A percentile compares a stretch with the other conserved stretches of the same genome.
phyloP scores from a whole-genome alignment of 2,329 filamentous ascomycete species.

The Helotiales sp. region DNA sequence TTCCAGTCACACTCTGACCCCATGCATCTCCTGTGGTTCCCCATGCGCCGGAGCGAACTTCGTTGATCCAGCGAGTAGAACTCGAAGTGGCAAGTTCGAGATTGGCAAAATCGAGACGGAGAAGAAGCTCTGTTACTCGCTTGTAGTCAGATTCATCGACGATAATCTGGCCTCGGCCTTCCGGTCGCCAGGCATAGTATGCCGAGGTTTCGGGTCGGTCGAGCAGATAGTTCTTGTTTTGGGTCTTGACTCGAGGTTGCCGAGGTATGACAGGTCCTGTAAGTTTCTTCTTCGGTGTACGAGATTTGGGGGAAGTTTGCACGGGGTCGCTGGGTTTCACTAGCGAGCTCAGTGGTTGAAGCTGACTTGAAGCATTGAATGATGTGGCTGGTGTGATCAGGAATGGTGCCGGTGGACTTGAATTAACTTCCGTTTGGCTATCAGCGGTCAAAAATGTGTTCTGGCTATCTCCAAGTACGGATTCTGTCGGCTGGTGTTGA shows the following conservation, averaged over 20 bases:
- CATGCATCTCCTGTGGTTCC: conserved; percentile 49
- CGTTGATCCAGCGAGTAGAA: conserved; percentile 71
- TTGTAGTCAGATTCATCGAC: conserved; percentile 69
- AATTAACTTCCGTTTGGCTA: conserved; percentile 20
- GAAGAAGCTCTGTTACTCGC: conserved; percentile 69
- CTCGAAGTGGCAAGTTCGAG: conserved; percentile 66
- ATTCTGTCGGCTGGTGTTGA: conserved; percentile 18
- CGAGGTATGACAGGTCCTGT: conserved; percentile 67
- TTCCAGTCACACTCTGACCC: conserved; percentile 57
- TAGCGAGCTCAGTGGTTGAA: conserved; percentile 22
- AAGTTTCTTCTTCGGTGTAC: conserved; percentile 52
- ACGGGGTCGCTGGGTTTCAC: conserved; percentile 18
- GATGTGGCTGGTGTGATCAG: conserved; percentile 31
- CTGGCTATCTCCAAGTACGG: conserved; percentile 30
- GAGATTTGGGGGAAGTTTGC: conserved; percentile 11
- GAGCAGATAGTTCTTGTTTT: conserved; percentile 55
- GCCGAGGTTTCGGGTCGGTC: conserved; percentile 58
- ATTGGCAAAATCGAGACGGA: conserved; percentile 75
- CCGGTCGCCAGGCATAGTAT: conserved; percentile 69
- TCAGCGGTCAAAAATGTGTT: conserved; percentile 21
- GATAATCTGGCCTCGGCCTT: conserved; percentile 66
- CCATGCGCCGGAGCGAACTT: conserved; percentile 57
- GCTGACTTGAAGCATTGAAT: conserved; percentile 33
- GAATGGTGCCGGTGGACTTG: conserved; percentile 30
- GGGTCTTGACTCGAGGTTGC: conserved; percentile 67